Evolutionary conservation across 2,329 filamentous ascomycete genomes (phyloP).

Genomic region (Lomentospora prolificans): DNA sequence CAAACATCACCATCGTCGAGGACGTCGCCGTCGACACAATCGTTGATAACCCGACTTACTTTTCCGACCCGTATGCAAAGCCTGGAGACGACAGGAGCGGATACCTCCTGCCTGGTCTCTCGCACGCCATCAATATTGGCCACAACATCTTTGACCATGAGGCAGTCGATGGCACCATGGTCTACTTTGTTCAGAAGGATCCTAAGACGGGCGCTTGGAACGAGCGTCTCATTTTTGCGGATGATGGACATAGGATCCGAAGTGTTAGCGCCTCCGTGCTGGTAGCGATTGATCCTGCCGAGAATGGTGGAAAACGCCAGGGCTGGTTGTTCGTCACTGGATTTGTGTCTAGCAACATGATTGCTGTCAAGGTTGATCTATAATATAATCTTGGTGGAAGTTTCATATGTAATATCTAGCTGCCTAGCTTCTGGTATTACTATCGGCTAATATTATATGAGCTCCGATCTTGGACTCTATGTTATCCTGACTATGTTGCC

Average conservation of each 20-base stretch:
- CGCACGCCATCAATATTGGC: constrained; percentile 27
- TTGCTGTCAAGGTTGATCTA: constrained; percentile 46
- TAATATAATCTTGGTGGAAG: background rate
- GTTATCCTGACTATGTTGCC: too few relatives aligned
- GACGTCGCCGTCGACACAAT: constrained; percentile 31
- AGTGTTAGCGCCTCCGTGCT: constrained; percentile 41
- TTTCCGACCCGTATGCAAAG: constrained; percentile 39
- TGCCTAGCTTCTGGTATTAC: too few relatives aligned
- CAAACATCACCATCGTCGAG: constrained; percentile 30
- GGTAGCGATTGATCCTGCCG: constrained; percentile 38
- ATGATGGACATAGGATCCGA: constrained; percentile 42
- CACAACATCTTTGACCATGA: constrained; percentile 20
- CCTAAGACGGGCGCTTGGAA: constrained; percentile 23
- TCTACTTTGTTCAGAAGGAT: constrained; percentile 27
- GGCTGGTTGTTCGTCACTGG: constrained; percentile 51
- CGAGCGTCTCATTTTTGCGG: constrained; percentile 42
- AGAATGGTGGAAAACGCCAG: constrained; percentile 31
- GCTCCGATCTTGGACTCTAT: background rate
- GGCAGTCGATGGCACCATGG: constrained; percentile 31
- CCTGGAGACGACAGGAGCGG: constrained; percentile 38
- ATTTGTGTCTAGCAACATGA: constrained; percentile 35
- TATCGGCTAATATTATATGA: too few relatives aligned
- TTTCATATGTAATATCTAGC: background rate
- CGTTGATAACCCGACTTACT: constrained; percentile 51
- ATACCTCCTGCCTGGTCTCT: constrained; percentile 39